These are phyloP conservation scores for Alternaria triticimaculans DNA, from an alignment of 2,329 filamentous ascomycete genomes.

Conservation along the genomic window DNA sequence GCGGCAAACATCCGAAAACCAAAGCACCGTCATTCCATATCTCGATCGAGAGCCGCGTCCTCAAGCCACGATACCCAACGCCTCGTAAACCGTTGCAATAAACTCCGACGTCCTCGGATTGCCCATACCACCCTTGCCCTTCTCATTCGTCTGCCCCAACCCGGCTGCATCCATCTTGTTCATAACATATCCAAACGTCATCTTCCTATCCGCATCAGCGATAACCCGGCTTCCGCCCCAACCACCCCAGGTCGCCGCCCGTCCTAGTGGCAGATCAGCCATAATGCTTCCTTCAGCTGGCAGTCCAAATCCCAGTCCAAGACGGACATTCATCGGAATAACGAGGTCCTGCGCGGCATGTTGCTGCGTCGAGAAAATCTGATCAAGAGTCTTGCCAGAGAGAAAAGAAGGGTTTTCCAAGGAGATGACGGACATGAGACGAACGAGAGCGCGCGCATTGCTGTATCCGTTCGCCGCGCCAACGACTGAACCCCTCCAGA, in stretches of 20 bases:
- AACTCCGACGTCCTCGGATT: slow-evolving; percentile 11
- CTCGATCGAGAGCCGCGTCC: not conserved
- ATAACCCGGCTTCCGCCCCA: slow-evolving; percentile 25
- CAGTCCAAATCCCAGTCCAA: slow-evolving; percentile 21
- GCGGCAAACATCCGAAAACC: not conserved
- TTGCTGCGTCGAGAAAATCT: slow-evolving; percentile 21
- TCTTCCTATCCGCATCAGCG: slow-evolving; percentile 18
- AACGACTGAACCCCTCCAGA: slow-evolving; percentile 4
- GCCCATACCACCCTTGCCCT: slow-evolving; percentile 5
- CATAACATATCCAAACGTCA: slow-evolving; percentile 28
- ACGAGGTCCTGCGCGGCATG: slow-evolving; percentile 11
- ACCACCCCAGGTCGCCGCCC: slow-evolving; percentile 23
- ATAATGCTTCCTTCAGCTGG: not conserved
- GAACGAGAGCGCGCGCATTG: slow-evolving; percentile 19
- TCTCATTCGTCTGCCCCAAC: not conserved
- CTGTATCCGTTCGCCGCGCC: slow-evolving; percentile 19
- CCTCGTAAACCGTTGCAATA: slow-evolving; percentile 18
- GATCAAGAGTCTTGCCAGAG: slow-evolving; percentile 14
- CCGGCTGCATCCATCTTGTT: slow-evolving; percentile 24
- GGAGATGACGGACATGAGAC: slow-evolving; percentile 14
- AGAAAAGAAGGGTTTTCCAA: slow-evolving; percentile 9
- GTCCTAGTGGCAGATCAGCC: slow-evolving; percentile 18
- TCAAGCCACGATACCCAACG: slow-evolving; percentile 4
- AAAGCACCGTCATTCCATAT: not conserved
- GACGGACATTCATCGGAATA: not conserved